A percentile compares a stretch with the other conserved stretches of the same genome.
These are phyloP conservation scores for Blastobotrys persicus DNA, from an alignment of 1,139 yeast species.

Conservation along the genomic window DNA sequence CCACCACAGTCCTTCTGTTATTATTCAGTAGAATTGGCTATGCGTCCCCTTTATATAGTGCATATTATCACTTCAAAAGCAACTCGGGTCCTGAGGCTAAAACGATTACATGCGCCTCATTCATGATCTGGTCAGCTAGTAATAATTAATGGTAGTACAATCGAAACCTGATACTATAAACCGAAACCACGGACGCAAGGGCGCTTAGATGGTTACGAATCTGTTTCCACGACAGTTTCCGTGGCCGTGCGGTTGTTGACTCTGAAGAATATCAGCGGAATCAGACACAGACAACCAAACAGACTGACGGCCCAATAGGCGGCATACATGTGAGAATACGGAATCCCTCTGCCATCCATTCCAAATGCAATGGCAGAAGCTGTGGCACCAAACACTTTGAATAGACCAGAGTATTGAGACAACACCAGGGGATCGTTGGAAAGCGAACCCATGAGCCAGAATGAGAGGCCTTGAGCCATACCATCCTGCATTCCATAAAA, in stretches of 20 bases:
- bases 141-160: background rate
- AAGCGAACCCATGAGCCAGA: constrained; percentile 53
- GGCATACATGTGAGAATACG: constrained; percentile 46
- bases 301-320: constrained; percentile 45
- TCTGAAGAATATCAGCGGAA: constrained; percentile 17
- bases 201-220: background rate
- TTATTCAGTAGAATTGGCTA: too few relatives aligned
- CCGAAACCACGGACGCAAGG: too few relatives aligned
- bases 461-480: constrained; percentile 49
- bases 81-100: too few relatives aligned
- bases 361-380: constrained; percentile 59
- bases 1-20: too few relatives aligned
- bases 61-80: too few relatives aligned
- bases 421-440: constrained; percentile 53
- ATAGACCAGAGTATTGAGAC: constrained; percentile 55
- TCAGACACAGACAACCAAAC: constrained; percentile 15
- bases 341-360: constrained; percentile 44
- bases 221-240: constrained; percentile 3
- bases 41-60: too few relatives aligned
- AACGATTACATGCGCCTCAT: too few relatives aligned
- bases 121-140: too few relatives aligned
- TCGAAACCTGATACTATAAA: background rate
- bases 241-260: constrained; percentile 8
- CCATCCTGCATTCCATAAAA: constrained; percentile 57
- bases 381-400: constrained; percentile 56